phyloP scores from a whole-genome alignment of 1,284 basidiomycete genomes.

The Trichosporon asahii region DNA sequence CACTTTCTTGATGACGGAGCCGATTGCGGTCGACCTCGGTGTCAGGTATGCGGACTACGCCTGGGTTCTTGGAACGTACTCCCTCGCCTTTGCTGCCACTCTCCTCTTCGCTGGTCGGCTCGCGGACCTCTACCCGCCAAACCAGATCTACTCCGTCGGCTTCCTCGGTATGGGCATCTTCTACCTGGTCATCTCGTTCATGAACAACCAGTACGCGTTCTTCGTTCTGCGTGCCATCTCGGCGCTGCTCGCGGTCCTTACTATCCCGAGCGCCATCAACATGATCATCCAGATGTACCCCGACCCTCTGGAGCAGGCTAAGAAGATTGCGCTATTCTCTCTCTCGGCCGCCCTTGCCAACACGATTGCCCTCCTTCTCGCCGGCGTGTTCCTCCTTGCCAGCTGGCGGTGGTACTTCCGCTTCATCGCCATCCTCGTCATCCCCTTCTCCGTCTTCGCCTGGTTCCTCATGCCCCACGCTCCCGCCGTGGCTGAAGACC shows the following conservation, averaged over 20 bases:
- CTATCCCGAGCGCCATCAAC: constrained; percentile 47
- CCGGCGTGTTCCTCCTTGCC: constrained; percentile 48
- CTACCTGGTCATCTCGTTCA: constrained; percentile 49
- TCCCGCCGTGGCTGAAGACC: constrained; percentile 41
- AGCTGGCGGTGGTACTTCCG: constrained; percentile 50
- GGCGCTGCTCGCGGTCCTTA: constrained; percentile 43
- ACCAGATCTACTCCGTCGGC: constrained; percentile 42
- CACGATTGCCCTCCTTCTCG: constrained; percentile 35
- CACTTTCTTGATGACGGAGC: constrained; percentile 46
- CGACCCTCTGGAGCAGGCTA: constrained; percentile 39
- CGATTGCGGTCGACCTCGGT: constrained; percentile 41
- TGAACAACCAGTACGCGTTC: constrained; percentile 47
- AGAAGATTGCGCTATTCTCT: constrained; percentile 47
- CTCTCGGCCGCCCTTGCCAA: constrained; percentile 43
- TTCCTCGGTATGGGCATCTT: constrained; percentile 44
- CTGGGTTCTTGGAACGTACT: constrained; percentile 45
- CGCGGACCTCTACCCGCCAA: constrained; percentile 45
- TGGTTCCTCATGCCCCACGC: constrained; percentile 45
- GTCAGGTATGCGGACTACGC: constrained; percentile 35
- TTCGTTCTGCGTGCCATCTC: constrained; percentile 47
- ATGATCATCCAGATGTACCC: constrained; percentile 50
- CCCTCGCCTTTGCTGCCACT: constrained; percentile 35
- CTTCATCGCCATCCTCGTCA: constrained; percentile 39
- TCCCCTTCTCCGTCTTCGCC: constrained; percentile 37
- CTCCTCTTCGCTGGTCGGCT: constrained; percentile 45